Percentiles rank a stretch among this genome's conserved stretches.
phyloP scores from a whole-genome alignment of 768 basidiomycete species.

The Psilocybe tampanensis region DNA sequence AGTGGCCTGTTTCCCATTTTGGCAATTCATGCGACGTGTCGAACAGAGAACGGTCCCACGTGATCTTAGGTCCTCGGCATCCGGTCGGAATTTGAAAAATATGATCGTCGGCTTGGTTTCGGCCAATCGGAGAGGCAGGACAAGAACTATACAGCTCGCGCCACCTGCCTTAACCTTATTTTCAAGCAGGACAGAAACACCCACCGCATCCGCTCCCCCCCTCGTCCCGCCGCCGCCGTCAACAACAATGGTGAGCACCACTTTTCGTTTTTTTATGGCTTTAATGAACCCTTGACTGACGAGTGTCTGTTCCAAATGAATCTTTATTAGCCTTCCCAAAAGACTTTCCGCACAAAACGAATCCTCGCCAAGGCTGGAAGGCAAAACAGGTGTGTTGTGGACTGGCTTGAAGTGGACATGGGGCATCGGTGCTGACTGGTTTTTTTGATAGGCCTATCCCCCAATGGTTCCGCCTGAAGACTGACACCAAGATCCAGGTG shows the following conservation, averaged over 20 bases:
- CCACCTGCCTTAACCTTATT: conserved; percentile 33
- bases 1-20: not conserved
- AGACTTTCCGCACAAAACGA: conserved; percentile 96
- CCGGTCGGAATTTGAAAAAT: not conserved
- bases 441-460: conserved; percentile 80
- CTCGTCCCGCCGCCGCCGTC: conserved; percentile 37
- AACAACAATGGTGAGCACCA: conserved; percentile 50
- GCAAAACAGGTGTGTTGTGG: conserved; percentile 84
- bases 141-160: conserved; percentile 37
- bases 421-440: conserved; percentile 4
- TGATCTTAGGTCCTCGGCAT: not conserved
- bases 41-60: not conserved
- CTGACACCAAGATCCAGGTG: conserved; percentile 93
- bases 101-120: not conserved
- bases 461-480: conserved; percentile 98
- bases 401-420: not conserved
- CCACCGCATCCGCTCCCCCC: conserved; percentile 30
- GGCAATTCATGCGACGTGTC: conserved; percentile 14
- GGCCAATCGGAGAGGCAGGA: not conserved
- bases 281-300: conserved; percentile 1
- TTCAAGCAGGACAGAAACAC: conserved; percentile 26
- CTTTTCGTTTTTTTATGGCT: not conserved
- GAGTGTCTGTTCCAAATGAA: conserved; percentile 12
- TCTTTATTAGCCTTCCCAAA: conserved; percentile 99
- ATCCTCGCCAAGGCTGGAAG: conserved; percentile 94